Evolutionary conservation across 176 grass and related monocot genomes (phyloP).

Genomic region (Zoysia japonica): DNA sequence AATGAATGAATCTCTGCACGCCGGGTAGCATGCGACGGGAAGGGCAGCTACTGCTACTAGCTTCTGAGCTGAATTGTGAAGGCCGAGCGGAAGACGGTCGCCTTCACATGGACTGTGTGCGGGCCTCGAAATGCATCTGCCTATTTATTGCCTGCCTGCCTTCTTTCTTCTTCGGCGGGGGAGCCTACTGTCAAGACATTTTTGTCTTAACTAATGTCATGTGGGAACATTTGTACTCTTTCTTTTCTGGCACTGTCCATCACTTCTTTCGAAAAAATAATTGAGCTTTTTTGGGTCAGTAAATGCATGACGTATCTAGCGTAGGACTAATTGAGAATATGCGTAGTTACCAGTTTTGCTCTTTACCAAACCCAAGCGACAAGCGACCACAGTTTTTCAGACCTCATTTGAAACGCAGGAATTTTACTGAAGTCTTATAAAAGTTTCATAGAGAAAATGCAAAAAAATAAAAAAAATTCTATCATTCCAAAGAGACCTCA

Average conservation of each 20-base stretch:
- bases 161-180: constrained; percentile 12
- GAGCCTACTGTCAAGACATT: neutral
- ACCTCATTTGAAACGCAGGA: too few relatives aligned
- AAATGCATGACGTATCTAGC: too few relatives aligned
- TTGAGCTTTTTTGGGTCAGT: too few relatives aligned
- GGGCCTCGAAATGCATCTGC: constrained; percentile 9
- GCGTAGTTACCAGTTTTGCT: too few relatives aligned
- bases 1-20: neutral
- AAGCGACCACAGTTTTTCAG: too few relatives aligned
- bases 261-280: neutral
- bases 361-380: too few relatives aligned
- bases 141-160: constrained; percentile 27
- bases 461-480: neutral
- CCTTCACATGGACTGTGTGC: constrained; percentile 10
- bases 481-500: neutral
- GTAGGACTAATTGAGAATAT: too few relatives aligned
- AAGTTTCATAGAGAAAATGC: too few relatives aligned
- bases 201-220: constrained; percentile 22
- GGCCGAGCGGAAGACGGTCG: constrained; percentile 14
- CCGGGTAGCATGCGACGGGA: neutral
- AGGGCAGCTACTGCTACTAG: neutral
- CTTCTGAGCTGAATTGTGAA: constrained; percentile 32
- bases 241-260: neutral
- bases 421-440: too few relatives aligned
- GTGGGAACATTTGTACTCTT: neutral